Evolutionary conservation across 2,329 filamentous ascomycete species (phyloP), one percentile per base, ranked within the genome.

Genomic region (Cryphonectria radicalis): DNA sequence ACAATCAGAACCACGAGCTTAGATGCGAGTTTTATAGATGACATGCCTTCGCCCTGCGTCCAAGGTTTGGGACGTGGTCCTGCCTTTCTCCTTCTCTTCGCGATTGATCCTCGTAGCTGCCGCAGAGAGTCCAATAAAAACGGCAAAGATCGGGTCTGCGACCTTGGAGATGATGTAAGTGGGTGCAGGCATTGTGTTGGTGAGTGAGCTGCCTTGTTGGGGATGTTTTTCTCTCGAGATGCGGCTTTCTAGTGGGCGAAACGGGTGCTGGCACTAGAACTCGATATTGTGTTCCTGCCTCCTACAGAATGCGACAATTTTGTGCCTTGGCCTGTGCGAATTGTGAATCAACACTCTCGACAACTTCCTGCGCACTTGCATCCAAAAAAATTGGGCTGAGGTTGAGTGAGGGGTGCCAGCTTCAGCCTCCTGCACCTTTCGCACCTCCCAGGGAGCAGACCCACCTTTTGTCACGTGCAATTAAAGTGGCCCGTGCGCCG

Each of bases 121-220:
- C 1, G 88, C 88, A 35, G 84, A 83, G 40, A 89, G 75, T 25
- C 88, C 88, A 68, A 90, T 89, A 70, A 85, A 77, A 19, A 90
- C 76, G 55, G 87, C 88, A 68, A 90, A 90, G 50, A 90, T 84
- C 25, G 88, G 88, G 74, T 90, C 88, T 25, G 84, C 87, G 10
- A 84, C 82, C 76, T 84, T 82, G n/a, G 88, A 89, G 70, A 90
- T 88, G 73, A 90, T 89, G 77, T 89, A 90, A 2, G 86, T 84
- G 6, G 87, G 86, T 32, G 84, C 80, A 73, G 87, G 79, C 87
- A 89, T 89, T 65, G 32, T 62, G 40, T 60, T n/a, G 11, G 43
- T 35, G 63, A 35, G 17, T 64, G 19, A 35, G 46, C 8, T 32
- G 40, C 10, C 13, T 57, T 32, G 35, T n/a, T 43, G 46, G 50